Base-by-base conservation (phyloP, 345 rosid genomes). In the Lepidium didymum region DNA sequence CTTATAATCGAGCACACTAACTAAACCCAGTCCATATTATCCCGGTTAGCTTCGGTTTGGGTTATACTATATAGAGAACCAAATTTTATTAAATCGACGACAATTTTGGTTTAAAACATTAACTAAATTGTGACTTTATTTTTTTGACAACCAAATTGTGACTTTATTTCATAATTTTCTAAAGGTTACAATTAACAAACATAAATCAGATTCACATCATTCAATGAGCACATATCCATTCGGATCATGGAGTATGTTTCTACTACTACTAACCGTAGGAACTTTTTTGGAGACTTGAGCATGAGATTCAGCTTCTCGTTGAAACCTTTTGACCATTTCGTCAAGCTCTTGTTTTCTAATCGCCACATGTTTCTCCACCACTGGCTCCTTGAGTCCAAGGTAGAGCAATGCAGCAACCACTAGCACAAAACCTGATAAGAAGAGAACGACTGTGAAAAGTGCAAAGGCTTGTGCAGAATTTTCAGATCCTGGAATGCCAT, bases 241-340 rank as follows among this genome's bases (percentile, higher is more conserved):
- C 1, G 54, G 76, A 60, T 66, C 77, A n/a, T 74, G 81, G 31
- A 78, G 78, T 15, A 71, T 43, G 65, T 74, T 67, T 57, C 80
- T 68, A 65, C 72, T 37, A 56, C 40, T 35, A 11, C 64, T 69
- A 50, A 73, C 36, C 14, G 86, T 74, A 42, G 76, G 79, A 52
- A 81, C 57, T 29, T 63, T 78, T 68, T 75, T 68, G 8, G 74
- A 66, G 47, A 87, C 80, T 37, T 83, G 86, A 52, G 84, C 86
- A 7, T 85, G 92, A 52, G 86, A 81, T 41, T 85, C 84, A 34
- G 92, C 89, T 69, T 87, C 86, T 49, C 65, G 71, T 77, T 87
- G 84, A 75, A 83, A 87, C 77, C 72, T 77, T 57, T 67, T 79
- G 0, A 85, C 89, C 63, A 87, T 77, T 78, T 79, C 86, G 12